phyloP scores from a whole-genome alignment of 352 stramenopile genomes.

The Plasmopara viticola region DNA sequence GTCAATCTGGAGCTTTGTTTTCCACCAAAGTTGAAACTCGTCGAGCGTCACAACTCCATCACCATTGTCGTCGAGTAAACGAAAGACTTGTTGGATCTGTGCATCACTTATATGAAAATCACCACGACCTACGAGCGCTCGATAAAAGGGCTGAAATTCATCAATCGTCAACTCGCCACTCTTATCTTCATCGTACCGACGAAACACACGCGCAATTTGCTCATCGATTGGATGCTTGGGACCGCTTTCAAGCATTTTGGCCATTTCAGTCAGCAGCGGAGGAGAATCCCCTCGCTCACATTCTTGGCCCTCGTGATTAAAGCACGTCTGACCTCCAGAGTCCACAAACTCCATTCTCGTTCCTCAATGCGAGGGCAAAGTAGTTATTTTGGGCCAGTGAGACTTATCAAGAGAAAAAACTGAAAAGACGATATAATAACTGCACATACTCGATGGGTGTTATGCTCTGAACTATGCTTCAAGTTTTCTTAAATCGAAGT shows the following conservation, averaged over 20 bases:
- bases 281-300: conserved; percentile 66
- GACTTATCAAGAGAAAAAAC: too few species aligned
- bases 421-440: too few species aligned
- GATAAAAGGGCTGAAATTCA: conserved; percentile 55
- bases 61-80: conserved; percentile 53
- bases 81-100: conserved; percentile 48
- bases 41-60: conserved; percentile 59
- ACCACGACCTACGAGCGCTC: conserved; percentile 36
- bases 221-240: conserved; percentile 32
- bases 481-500: too few species aligned
- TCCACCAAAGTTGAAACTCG: conserved; percentile 75
- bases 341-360: conserved; percentile 51
- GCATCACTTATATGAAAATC: conserved; percentile 17
- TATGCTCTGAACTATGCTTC: too few species aligned
- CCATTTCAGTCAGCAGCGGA: conserved; percentile 44
- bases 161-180: conserved; percentile 50
- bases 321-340: conserved; percentile 39
- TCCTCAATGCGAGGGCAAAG: conserved; percentile 18
- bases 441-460: too few species aligned
- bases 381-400: too few species aligned
- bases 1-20: conserved; percentile 57
- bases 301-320: conserved; percentile 51
- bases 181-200: conserved; percentile 60
- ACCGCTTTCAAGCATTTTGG: conserved; percentile 31
- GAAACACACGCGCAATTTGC: conserved; percentile 59